phyloP scores from a whole-genome alignment of 352 stramenopile species.

The Globisporangium acanthophoron region DNA sequence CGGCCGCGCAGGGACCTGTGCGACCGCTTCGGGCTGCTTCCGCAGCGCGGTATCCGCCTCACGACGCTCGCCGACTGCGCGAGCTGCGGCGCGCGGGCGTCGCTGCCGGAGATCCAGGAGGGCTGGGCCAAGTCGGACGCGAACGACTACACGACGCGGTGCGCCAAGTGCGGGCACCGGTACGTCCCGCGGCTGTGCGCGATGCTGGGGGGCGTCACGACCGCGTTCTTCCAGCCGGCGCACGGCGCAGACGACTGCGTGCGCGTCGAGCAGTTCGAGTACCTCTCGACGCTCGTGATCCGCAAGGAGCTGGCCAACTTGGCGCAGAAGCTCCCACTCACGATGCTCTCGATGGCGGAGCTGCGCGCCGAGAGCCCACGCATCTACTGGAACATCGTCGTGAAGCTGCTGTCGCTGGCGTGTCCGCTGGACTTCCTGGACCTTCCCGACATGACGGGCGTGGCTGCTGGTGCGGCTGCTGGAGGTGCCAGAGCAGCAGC shows the following conservation, averaged over 20 bases:
- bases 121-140: constrained; percentile 25
- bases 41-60: constrained; percentile 28
- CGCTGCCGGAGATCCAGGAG: constrained; percentile 25
- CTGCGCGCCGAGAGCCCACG: constrained; percentile 27
- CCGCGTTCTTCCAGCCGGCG: constrained; percentile 15
- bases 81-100: constrained; percentile 24
- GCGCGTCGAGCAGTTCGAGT: constrained; percentile 34
- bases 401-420: constrained; percentile 40
- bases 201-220: constrained; percentile 27
- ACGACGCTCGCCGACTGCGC: constrained; percentile 35
- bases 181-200: constrained; percentile 34
- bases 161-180: constrained; percentile 19
- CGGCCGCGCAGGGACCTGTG: constrained; percentile 26
- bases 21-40: constrained; percentile 41
- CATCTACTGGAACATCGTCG: constrained; percentile 59
- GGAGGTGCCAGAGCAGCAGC: neutral
- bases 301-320: constrained; percentile 39
- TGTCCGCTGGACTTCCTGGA: constrained; percentile 41
- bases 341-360: constrained; percentile 30
- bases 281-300: constrained; percentile 37
- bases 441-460: constrained; percentile 22
- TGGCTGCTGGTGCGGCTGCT: too few species aligned
- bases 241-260: constrained; percentile 1
- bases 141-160: constrained; percentile 39
- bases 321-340: constrained; percentile 29